Conservation (phyloP, 768 basidiomycete species). For the Leccinum variicolor region DNA sequence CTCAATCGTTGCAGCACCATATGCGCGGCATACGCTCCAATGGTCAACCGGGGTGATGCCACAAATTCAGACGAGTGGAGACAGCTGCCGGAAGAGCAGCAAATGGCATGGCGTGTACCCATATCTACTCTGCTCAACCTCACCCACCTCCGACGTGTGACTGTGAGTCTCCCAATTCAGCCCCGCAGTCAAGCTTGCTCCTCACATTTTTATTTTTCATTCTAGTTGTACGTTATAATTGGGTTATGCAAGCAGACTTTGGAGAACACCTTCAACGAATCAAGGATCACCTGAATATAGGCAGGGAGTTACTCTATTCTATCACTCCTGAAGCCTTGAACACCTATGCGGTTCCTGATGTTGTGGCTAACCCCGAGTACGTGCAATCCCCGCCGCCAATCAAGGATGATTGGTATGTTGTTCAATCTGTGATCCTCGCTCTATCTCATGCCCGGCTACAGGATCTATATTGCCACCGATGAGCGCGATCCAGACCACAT, state of each 20-base stretch:
- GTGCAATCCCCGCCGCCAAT: conserved; percentile 16
- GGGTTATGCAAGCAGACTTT: conserved; percentile 35
- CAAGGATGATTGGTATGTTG: conserved; percentile 20
- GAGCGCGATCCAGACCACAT: conserved; percentile 38
- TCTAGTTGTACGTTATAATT: conserved; percentile 31
- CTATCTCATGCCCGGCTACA: conserved; percentile 12
- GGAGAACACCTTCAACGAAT: conserved; percentile 37
- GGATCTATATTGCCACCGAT: conserved; percentile 39
- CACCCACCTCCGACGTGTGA: conserved; percentile 38
- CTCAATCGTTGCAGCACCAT: conserved; percentile 19
- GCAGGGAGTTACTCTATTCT: conserved; percentile 19
- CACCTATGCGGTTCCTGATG: conserved; percentile 23
- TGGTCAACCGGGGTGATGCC: conserved; percentile 45
- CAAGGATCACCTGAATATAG: conserved; percentile 20
- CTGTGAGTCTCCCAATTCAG: conserved; percentile 26
- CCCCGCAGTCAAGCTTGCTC: no score
- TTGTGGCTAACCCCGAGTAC: conserved; percentile 12
- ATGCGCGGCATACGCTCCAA: conserved; percentile 39
- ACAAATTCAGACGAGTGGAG: conserved; percentile 42
- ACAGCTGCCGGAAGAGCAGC: conserved; percentile 33
- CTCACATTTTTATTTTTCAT: neutral
- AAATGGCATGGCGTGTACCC: conserved; percentile 36
- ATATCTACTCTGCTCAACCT: conserved; percentile 41
- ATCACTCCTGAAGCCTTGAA: conserved; percentile 14
- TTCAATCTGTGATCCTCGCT: neutral